Base-by-base conservation (phyloP, 2,329 filamentous ascomycete species). In the Aureobasidium sp. region DNA sequence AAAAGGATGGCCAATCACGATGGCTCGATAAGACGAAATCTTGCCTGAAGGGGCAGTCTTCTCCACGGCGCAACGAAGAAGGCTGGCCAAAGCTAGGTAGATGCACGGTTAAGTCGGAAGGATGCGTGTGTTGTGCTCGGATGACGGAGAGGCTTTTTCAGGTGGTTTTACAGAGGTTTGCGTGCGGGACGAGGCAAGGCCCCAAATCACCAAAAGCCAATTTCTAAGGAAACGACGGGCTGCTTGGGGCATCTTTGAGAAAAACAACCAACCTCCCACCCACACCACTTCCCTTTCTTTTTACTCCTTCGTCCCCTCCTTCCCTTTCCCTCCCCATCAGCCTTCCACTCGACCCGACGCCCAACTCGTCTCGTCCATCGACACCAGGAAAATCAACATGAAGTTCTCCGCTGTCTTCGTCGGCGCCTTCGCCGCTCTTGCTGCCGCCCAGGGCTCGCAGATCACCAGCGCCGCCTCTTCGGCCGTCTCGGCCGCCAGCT, bases 211-310 rank as follows among this genome's bases (percentile, higher is more conserved):
- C 44, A 51, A 58, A 60, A 45, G 39, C 36, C 20, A 60, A 45
- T 60, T 60, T 41, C 11, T 36, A 20, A 48, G 42, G 55, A 47
- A 47, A 48, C 42, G 55, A 47, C 55, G 55, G 42, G 44, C 42
- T 48, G 34, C 41, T 47, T 29, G 39, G 55, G 42, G 34, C 42
- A 59, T 37, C 55, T 58, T 49, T 51, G 57, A 60, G 34, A 60
- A 60, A 60, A 60, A 60, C 57, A 60, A 60, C 57, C 57, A 60
- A 51, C 57, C 57, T 60, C 56, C 44, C 45, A 41, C 34, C 42
- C 42, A 36, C 29, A 36, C 29, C 36, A 29, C 41, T 45, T 41
- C 25, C 12, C 36, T 51, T 42, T 25, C 29, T 42, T 41, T 51
- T 51, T 60, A 39, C 45, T 51, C 22, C 31, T 29, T 39, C 55